phyloP scores from a whole-genome alignment of 768 basidiomycete species.

The Collybia nuda region DNA sequence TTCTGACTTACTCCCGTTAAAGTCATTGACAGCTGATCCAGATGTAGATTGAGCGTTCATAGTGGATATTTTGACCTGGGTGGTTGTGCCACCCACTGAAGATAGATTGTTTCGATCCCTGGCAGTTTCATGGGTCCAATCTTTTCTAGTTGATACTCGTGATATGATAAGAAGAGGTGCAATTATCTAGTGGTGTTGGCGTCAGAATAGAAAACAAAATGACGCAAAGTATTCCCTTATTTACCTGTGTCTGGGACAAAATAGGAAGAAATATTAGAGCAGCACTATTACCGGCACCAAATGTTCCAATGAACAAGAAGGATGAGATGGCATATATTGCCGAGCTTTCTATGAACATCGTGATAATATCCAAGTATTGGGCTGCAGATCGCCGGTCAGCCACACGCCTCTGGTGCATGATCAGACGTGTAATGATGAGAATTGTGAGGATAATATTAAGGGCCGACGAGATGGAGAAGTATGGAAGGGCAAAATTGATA shows the following conservation, averaged over 20 bases:
- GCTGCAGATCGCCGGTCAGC: slow-evolving; percentile 5
- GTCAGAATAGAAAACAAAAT: not conserved
- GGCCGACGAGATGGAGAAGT: slow-evolving; percentile 22
- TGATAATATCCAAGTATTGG: slow-evolving; percentile 19
- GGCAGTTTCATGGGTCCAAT: not conserved
- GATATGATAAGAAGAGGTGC: slow-evolving; percentile 1
- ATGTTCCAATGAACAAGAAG: slow-evolving; percentile 24
- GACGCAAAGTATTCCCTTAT: not conserved
- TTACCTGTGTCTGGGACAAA: slow-evolving; percentile 21
- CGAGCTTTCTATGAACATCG: slow-evolving; percentile 34
- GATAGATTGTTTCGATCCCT: too few relatives aligned
- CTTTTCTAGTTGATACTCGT: not conserved
- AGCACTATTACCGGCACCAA: slow-evolving; percentile 14
- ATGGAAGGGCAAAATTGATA: slow-evolving; percentile 21
- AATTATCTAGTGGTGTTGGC: not conserved
- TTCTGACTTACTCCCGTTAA: too few relatives aligned
- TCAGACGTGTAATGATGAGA: slow-evolving; percentile 22
- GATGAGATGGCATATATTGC: slow-evolving; percentile 23
- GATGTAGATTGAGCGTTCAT: too few relatives aligned
- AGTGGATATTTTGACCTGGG: too few relatives aligned
- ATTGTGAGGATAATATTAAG: slow-evolving; percentile 26
- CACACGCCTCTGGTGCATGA: slow-evolving; percentile 16
- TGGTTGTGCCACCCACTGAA: too few relatives aligned
- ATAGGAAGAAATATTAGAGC: slow-evolving; percentile 17
- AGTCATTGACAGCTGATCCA: too few relatives aligned